Evolutionary conservation across 345 rosid genomes (phyloP).

Genomic region (Linum trigynum): DNA sequence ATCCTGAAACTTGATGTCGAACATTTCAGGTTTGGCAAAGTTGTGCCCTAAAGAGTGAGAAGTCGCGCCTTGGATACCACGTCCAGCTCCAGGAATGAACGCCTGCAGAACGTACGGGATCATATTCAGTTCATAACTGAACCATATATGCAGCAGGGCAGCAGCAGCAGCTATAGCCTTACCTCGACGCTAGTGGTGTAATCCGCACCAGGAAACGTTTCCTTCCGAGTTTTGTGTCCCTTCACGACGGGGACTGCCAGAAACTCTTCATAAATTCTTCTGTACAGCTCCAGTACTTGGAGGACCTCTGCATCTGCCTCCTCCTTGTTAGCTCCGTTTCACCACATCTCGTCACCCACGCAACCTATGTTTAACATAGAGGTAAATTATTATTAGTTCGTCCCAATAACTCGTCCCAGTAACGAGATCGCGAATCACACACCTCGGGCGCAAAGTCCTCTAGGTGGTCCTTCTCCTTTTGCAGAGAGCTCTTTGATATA

Average conservation of each 20-base stretch:
- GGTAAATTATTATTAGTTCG: neutral
- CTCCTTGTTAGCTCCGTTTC: conserved; percentile 66
- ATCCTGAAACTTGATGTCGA: conserved; percentile 79
- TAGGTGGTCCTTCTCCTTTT: conserved; percentile 86
- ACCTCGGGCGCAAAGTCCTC: conserved; percentile 99
- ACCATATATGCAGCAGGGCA: too few relatives aligned
- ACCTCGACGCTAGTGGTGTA: conserved; percentile 97
- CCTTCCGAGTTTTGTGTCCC: conserved; percentile 89
- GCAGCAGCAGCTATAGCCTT: too few relatives aligned
- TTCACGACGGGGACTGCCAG: conserved; percentile 83
- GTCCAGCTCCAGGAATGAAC: conserved; percentile 89
- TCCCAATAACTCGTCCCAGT: too few relatives aligned
- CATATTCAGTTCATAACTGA: too few relatives aligned
- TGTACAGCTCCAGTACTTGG: conserved; percentile 74
- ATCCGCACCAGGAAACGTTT: conserved; percentile 94
- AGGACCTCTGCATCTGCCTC: conserved; percentile 93
- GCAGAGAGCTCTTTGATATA: conserved; percentile 72
- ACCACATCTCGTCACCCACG: conserved; percentile 94
- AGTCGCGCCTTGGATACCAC: conserved; percentile 97
- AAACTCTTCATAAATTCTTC: conserved; percentile 79
- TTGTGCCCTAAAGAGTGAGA: conserved; percentile 95
- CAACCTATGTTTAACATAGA: conserved; percentile 74
- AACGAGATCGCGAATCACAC: conserved; percentile 13
- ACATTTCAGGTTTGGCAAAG: conserved; percentile 95
- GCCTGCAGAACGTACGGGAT: conserved; percentile 58